Percentiles rank a stretch among this genome's conserved stretches.
phyloP scores from a whole-genome alignment of 148 eudicot genomes.

The Cornus suecica region DNA sequence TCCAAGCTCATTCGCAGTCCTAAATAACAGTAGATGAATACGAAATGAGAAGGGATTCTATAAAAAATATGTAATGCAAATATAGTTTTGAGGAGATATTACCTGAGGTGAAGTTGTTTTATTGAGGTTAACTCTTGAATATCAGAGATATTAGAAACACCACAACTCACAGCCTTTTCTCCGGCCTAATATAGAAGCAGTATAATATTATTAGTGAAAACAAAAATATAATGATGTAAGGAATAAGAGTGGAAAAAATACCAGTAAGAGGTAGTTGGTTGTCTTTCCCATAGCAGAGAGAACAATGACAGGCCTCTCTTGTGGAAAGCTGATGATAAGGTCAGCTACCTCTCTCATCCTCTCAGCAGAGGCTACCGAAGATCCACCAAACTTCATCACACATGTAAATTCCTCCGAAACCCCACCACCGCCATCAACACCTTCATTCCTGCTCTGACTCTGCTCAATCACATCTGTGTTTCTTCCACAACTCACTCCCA shows the following conservation, averaged over 20 bases:
- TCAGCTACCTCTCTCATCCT: slow-evolving; percentile 52
- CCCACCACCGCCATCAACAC: slow-evolving; percentile 10
- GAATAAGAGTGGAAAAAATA: background rate
- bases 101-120: slow-evolving; percentile 50
- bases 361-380: slow-evolving; percentile 41
- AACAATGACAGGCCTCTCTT: slow-evolving; percentile 47
- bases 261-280: slow-evolving; percentile 50
- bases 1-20: slow-evolving; percentile 42
- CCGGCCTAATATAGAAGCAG: slow-evolving; percentile 38
- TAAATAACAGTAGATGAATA: slow-evolving; percentile 4
- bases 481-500: slow-evolving; percentile 8
- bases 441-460: slow-evolving; percentile 1
- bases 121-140: slow-evolving; percentile 38
- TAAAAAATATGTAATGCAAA: background rate
- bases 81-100: background rate
- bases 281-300: slow-evolving; percentile 70
- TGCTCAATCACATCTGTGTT: background rate
- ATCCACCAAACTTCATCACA: slow-evolving; percentile 64
- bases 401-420: slow-evolving; percentile 22
- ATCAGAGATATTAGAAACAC: slow-evolving; percentile 33
- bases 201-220: background rate
- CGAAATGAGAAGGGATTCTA: background rate
- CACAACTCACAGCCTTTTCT: slow-evolving; percentile 54
- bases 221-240: too few relatives aligned
- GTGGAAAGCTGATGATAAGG: slow-evolving; percentile 43